Conservation (phyloP, 768 basidiomycete genomes). For the Termitomyces eurrhizus region DNA sequence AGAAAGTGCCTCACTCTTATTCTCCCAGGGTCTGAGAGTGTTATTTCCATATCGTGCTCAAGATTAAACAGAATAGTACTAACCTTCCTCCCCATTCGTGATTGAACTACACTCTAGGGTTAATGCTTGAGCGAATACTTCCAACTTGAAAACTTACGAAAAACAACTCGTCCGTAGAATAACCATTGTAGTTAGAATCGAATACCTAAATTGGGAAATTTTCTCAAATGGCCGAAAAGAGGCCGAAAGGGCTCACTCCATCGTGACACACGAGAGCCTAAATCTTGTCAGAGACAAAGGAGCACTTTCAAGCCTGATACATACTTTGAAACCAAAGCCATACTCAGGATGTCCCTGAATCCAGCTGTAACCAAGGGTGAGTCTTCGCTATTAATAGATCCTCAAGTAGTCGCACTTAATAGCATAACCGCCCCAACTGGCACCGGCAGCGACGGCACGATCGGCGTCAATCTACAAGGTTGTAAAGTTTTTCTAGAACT, state of each 20-base stretch:
- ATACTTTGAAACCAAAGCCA: constrained; percentile 80
- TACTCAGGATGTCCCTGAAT: constrained; percentile 92
- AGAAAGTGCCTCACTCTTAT: constrained; percentile 46
- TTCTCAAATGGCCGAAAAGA: neutral
- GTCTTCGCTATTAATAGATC: neutral
- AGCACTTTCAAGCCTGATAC: neutral
- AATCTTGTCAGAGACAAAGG: neutral
- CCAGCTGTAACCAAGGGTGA: constrained; percentile 53
- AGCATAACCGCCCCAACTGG: constrained; percentile 84
- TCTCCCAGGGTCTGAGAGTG: constrained; percentile 58
- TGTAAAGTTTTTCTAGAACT: neutral
- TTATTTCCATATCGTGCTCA: neutral
- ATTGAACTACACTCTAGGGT: constrained; percentile 53
- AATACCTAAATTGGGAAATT: constrained; percentile 48
- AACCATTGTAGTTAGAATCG: constrained; percentile 76
- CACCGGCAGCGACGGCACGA: constrained; percentile 74
- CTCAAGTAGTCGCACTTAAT: constrained; percentile 57
- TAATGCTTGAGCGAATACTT: neutral
- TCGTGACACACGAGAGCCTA: constrained; percentile 86
- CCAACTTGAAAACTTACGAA: constrained; percentile 50
- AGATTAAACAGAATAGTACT: neutral
- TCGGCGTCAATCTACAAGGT: constrained; percentile 56
- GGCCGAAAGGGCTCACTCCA: constrained; percentile 46
- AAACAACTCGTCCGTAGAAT: constrained; percentile 87
- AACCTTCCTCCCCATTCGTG: constrained; percentile 78